A percentile compares a stretch with the other conserved stretches of the same genome.
phyloP scores from a whole-genome alignment of 2,329 filamentous ascomycete species.

The Clarireedia hainanense region DNA sequence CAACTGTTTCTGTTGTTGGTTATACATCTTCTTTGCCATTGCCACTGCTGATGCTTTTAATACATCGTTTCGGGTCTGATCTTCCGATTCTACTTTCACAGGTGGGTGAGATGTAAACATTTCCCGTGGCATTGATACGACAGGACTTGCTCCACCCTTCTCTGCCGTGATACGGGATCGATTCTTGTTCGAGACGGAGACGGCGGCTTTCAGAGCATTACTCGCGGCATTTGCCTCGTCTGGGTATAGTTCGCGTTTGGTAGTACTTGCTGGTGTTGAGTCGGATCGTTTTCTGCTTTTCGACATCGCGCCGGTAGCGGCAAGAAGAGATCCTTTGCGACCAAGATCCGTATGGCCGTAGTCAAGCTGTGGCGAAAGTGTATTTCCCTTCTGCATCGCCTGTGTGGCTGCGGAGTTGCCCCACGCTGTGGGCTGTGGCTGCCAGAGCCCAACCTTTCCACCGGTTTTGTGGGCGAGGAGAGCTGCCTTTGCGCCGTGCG shows the following conservation, averaged over 20 bases:
- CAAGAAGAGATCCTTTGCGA: conserved; percentile 59
- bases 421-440: conserved; percentile 34
- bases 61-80: conserved; percentile 62
- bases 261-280: conserved; percentile 43
- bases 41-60: conserved; percentile 76
- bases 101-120: conserved; percentile 75
- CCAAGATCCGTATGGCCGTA: conserved; percentile 42
- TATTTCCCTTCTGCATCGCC: conserved; percentile 44
- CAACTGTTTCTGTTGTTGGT: conserved; percentile 50
- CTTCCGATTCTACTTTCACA: conserved; percentile 63
- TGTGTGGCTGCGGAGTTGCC: conserved; percentile 64
- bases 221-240: conserved; percentile 51
- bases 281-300: conserved; percentile 48
- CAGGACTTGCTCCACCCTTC: conserved; percentile 52
- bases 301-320: conserved; percentile 70
- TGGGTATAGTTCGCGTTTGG: conserved; percentile 40
- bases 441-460: conserved; percentile 43
- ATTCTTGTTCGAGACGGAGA: conserved; percentile 39
- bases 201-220: conserved; percentile 68
- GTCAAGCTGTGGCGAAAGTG: conserved; percentile 36
- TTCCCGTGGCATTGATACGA: conserved; percentile 59
- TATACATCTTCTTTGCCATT: conserved; percentile 86
- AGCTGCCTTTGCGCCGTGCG: conserved; percentile 67
- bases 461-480: conserved; percentile 53
- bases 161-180: conserved; percentile 30